Conservation (phyloP, 306 rosid genomes). For the Quercus dentata region DNA sequence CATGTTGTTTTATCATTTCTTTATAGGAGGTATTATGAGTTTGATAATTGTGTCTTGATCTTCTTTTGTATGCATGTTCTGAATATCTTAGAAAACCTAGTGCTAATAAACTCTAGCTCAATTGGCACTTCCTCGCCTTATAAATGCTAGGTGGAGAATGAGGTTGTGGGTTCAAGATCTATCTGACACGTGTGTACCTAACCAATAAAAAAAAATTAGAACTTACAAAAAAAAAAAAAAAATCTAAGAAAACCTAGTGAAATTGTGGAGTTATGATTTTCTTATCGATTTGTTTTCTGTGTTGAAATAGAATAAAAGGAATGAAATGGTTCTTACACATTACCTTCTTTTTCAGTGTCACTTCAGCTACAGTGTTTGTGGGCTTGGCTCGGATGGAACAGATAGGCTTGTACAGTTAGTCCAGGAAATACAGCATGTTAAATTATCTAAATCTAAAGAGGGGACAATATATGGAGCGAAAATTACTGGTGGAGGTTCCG, state of each 20-base stretch:
- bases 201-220: too few species aligned
- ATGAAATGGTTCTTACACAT: not conserved
- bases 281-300: not conserved
- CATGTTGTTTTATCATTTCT: not conserved
- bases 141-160: too few species aligned
- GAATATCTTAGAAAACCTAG: not conserved
- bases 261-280: not conserved
- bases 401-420: constrained; percentile 85
- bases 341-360: constrained; percentile 63
- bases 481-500: constrained; percentile 93
- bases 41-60: not conserved
- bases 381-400: constrained; percentile 90
- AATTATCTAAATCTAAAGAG: constrained; percentile 50
- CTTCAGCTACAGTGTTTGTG: constrained; percentile 84
- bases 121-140: too few species aligned
- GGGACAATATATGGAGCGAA: constrained; percentile 81
- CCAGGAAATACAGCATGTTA: constrained; percentile 71
- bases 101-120: too few species aligned
- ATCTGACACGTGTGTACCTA: too few species aligned
- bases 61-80: not conserved
- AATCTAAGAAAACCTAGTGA: not conserved
- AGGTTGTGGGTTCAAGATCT: too few species aligned
- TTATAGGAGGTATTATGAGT: not conserved
- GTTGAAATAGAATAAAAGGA: not conserved
- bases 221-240: too few species aligned